Evolutionary conservation across 2,329 filamentous ascomycete genomes (phyloP), one percentile per base, ranked within the genome.

Genomic region (Diplodia mutila): DNA sequence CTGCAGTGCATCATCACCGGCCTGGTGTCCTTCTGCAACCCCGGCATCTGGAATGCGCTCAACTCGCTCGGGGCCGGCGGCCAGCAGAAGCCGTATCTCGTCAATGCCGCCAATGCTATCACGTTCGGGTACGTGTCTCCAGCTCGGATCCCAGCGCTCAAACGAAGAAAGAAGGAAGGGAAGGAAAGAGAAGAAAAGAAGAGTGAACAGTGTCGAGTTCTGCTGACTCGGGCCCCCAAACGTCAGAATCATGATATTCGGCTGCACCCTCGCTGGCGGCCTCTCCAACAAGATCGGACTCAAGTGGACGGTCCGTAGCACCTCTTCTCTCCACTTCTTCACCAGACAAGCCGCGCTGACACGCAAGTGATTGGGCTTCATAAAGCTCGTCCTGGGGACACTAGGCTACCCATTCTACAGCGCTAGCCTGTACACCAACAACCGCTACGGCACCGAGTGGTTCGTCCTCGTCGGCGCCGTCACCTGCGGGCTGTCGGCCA

Each of bases 41-140:
- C 81, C 0, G 82, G 81, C 1, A 82, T 84, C 25, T 84, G 82
- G 81, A 83, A 81, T 68, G 81, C 82, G 1, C 72, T 92, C 89
- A 92, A 91, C 79, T 88, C 85, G 0, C 84, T 92, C 0, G 90
- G 90, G 8, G 90, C 89, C 0, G 90, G 90, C 59, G 90, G 90
- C 3, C 83, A 86, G 34, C 83, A 88, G 70, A 83, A 84, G 9
- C 90, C 90, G 0, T 84, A 88, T 72, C 82, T 92, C 0, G 87
- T 92, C 61, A 92, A 91, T 72, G 84, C 87, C 0, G 89, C 89
- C 14, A 92, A 92, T 71, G 86, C 90, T 0, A 76, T 92, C 48
- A 91, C 89, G 0, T 92, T 92, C 73, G 87, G 49, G 42, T 66
- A 18, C 16, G 37, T 55, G 3, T 11, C 25, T 14, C n/a, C 11